These are phyloP conservation scores for Yarrowia keelungensis DNA, from an alignment of 805 yeast species.

Conservation along the genomic window DNA sequence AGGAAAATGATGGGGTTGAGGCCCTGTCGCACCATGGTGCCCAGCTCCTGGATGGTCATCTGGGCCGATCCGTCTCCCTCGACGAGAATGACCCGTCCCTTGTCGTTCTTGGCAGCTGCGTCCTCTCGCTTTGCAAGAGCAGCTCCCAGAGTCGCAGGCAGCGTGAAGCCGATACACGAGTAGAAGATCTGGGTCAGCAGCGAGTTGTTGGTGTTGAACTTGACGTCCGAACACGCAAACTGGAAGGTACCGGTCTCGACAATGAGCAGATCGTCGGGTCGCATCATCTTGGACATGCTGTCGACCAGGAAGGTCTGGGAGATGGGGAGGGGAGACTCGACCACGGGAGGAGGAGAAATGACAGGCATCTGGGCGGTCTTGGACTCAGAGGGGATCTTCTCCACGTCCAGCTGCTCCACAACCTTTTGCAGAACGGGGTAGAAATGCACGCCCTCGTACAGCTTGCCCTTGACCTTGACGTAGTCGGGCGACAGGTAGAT, in stretches of 20 bases:
- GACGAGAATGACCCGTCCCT: constrained; percentile 68
- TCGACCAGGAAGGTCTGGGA: constrained; percentile 56
- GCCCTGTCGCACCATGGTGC: constrained; percentile 65
- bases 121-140: constrained; percentile 66
- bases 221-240: constrained; percentile 74
- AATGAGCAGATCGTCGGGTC: constrained; percentile 72
- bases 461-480: constrained; percentile 56
- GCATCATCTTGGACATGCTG: constrained; percentile 55
- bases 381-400: constrained; percentile 45
- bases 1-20: constrained; percentile 74
- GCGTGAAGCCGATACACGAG: constrained; percentile 86
- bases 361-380: constrained; percentile 45
- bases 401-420: constrained; percentile 50
- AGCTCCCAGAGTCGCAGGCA: constrained; percentile 86
- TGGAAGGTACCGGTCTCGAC: constrained; percentile 85
- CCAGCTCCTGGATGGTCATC: constrained; percentile 88
- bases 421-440: constrained; percentile 59
- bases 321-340: constrained; percentile 44
- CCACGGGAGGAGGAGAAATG: constrained; percentile 47
- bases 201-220: constrained; percentile 61
- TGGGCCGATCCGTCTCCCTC: constrained; percentile 97
- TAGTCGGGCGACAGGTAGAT: constrained; percentile 63
- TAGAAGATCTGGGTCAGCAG: constrained; percentile 71
- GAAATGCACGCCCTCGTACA: constrained; percentile 56
- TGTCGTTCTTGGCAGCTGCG: constrained; percentile 45